Base-by-base conservation (phyloP, 129 eudicot species). In the Lactuca sativa region DNA sequence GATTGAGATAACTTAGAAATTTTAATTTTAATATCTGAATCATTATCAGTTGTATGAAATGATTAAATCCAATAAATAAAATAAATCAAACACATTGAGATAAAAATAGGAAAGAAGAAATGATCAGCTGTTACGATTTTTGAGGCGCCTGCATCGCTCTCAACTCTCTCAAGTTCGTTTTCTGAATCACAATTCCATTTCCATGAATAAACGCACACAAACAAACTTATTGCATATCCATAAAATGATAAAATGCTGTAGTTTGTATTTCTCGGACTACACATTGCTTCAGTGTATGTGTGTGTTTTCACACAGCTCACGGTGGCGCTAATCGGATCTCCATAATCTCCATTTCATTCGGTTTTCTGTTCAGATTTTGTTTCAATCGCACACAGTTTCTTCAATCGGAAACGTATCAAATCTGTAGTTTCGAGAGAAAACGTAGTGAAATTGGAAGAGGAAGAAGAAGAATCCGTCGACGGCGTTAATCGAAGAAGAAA, bases 111-210 rank as follows among this genome's bases (percentile, higher is more conserved):
- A 65, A 66, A 40, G 4, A 64, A 54, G 62, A 54, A 68, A 6
- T 53, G 12, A 71, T 33, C 34, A 67, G 62, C 56, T 58, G 9
- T 25, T 60, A 53, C 64, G 71, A 61, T 21, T 60, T 15, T 43
- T 61, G 14, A 76, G 81, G 75, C 71, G 61, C 47, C 65, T 7
- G n/a, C 36, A 43, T 74, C 78, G 78, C 48, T 55, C 53, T 58
- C 61, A 75, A 47, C 68, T 36, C 55, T 57, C 11, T 47, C 9
- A 52, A 51, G 49, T 68, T 76, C 17, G 64, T 68, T 76, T 32
- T 61, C 15, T 55, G 52, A 37, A 52, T 52, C 69, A 59, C 54
- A 59, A 33, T 17, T 18, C 37, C 2, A 47, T 71, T 59, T 61
- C 61, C 61, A 59, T 30, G 60, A 60, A 15, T 59, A 44, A 14